A percentile compares a stretch with the other conserved stretches of the same genome.
Conservation (phyloP, 768 basidiomycete genomes). For the Lentinula raphanica region DNA sequence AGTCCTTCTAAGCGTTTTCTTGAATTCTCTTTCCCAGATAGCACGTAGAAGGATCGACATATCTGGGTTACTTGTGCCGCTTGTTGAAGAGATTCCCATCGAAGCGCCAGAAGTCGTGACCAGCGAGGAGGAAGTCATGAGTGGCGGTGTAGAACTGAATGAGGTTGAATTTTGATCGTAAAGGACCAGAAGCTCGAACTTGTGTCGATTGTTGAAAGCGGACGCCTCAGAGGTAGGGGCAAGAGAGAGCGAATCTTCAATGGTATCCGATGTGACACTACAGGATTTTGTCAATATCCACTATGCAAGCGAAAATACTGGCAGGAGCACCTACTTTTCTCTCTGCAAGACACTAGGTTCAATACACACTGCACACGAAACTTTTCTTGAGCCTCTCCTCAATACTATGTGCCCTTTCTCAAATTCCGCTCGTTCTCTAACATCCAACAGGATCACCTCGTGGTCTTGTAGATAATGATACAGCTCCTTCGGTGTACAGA, state of each 20-base stretch:
- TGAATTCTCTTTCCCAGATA: slow-evolving; percentile 70
- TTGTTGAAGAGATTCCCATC: background rate
- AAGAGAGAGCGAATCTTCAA: slow-evolving; percentile 72
- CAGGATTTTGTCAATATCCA: slow-evolving; percentile 1
- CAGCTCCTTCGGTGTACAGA: slow-evolving; percentile 55
- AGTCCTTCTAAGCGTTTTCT: slow-evolving; percentile 63
- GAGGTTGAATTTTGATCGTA: slow-evolving; percentile 67
- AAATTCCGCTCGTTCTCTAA: slow-evolving; percentile 75
- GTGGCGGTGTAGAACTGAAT: slow-evolving; percentile 42
- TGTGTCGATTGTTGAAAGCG: slow-evolving; percentile 80
- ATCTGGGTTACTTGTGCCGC: background rate
- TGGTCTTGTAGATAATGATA: slow-evolving; percentile 50
- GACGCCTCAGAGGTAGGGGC: slow-evolving; percentile 65
- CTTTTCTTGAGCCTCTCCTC: slow-evolving; percentile 31
- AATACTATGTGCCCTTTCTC: slow-evolving; percentile 65
- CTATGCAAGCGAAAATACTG: background rate
- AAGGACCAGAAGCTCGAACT: slow-evolving; percentile 83
- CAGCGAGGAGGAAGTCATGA: slow-evolving; percentile 32
- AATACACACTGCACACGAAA: slow-evolving; percentile 59
- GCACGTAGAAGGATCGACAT: slow-evolving; percentile 46
- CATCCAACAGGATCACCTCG: slow-evolving; percentile 75
- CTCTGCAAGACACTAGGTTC: slow-evolving; percentile 76
- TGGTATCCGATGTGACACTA: slow-evolving; percentile 59
- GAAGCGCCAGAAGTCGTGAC: background rate
- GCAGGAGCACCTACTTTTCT: slow-evolving; percentile 56